Evolutionary conservation across 805 yeast genomes (phyloP), one percentile per base, ranked within the genome.

Genomic region (Citeromyces matritensis): DNA sequence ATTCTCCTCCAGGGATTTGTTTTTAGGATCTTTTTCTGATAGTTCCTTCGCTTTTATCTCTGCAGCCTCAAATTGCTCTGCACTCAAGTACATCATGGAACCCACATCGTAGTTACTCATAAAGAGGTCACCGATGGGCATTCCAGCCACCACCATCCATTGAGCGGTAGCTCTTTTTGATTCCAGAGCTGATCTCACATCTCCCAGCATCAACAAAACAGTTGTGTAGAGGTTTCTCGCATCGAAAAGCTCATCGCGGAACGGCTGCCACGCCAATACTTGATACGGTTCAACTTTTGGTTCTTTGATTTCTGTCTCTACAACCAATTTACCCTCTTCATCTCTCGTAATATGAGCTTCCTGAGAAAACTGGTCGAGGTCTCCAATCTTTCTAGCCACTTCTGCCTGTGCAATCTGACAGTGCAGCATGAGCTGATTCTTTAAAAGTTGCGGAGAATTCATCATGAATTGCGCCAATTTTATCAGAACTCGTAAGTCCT

Each of bases 151-250:
- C n/a, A 74, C 54, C 91, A 79, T 80, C 63, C 80, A 66, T 43
- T 70, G 71, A 7, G 77, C 73, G 34, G 81, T 69, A 19, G 73
- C 63, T 39, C 71, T 57, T 41, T 75, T 76, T 29, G 78, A 62
- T 31, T 68, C 57, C 12, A 74, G 54, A 2, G 86, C 84, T 30
- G 67, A 54, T 12, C 66, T 55, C 31, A 73, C 55, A 46, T 79
- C 84, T n/a, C 83, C 83, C 10, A 12, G 14, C 1, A 78, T 64
- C 34, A 83, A 52, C 37, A 80, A 76, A 26, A 74, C 57, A 2
- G 91, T 84, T 3, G 81, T 73, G 40, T 75, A 69, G 35, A 82
- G 45, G 42, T 85, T 94, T 51, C 88, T 63, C 2, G 83, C 77
- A 34, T 74, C 71, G 48, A 85, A 75, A 38, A 79, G 66, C 42